These are phyloP conservation scores for Biscutella laevigata DNA, from an alignment of 441 rosid genomes.

Conservation along the genomic window DNA sequence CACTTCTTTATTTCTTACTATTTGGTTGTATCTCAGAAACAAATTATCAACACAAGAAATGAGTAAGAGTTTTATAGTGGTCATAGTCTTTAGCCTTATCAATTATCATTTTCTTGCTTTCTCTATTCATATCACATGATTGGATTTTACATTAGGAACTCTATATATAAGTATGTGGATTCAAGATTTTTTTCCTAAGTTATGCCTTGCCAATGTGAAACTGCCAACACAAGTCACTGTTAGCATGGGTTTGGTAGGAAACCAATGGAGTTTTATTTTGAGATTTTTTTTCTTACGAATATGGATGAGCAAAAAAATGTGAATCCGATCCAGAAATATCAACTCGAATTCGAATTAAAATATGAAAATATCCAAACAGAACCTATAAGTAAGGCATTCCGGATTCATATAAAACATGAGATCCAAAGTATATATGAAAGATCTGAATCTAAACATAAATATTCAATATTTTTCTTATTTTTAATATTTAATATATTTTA, in stretches of 20 bases:
- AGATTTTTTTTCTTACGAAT: not conserved
- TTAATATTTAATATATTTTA: no score
- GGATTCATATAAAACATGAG: no score
- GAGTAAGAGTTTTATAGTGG: constrained; percentile 25
- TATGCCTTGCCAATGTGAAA: not conserved
- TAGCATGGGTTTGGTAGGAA: constrained; percentile 7
- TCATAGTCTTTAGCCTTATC: constrained; percentile 21
- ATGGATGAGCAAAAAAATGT: no score
- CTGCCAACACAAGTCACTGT: not conserved
- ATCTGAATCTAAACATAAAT: no score
- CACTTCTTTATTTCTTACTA: constrained; percentile 8
- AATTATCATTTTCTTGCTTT: constrained; percentile 4
- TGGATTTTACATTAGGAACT: constrained; percentile 3
- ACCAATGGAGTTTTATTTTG: not conserved
- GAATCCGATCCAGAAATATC: no score
- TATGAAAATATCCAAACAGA: no score
- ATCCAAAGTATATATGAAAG: no score
- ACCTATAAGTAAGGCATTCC: no score
- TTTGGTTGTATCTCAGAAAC: constrained; percentile 15
- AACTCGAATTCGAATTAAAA: no score
- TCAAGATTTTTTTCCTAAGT: not conserved
- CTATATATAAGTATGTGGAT: not conserved
- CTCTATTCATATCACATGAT: constrained; percentile 22
- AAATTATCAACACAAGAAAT: constrained; percentile 25
- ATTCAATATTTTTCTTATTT: no score